These are phyloP conservation scores for Diaporthe sp. DNA, from an alignment of 2,329 filamentous ascomycete genomes.

Conservation along the genomic window DNA sequence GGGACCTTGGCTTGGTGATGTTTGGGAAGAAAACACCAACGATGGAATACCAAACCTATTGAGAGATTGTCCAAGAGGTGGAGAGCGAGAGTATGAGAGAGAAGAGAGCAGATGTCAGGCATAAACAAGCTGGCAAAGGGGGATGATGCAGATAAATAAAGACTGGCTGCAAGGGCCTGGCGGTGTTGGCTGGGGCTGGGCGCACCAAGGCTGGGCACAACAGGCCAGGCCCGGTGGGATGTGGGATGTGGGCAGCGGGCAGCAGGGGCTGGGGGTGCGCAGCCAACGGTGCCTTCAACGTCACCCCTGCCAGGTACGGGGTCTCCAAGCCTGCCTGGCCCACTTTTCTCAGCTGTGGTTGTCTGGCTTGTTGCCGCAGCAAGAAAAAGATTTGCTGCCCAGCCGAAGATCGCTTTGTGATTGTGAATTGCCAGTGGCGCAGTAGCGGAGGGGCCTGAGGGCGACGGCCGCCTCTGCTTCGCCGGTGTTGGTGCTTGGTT, in stretches of 20 bases:
- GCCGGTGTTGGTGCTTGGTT: background rate
- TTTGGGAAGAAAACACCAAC: constrained; percentile 15
- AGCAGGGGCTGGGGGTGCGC: constrained; percentile 15
- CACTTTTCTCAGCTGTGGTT: constrained; percentile 37
- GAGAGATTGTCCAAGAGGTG: background rate
- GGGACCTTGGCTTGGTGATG: background rate
- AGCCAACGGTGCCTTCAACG: constrained; percentile 21
- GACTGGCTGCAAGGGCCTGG: constrained; percentile 8
- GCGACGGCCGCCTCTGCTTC: constrained; percentile 18
- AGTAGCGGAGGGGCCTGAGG: constrained; percentile 12
- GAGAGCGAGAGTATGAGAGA: constrained; percentile 31
- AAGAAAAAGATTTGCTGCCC: constrained; percentile 37
- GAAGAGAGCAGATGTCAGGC: background rate
- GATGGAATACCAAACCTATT: constrained; percentile 30
- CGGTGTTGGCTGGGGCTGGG: constrained; percentile 31
- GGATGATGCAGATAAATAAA: constrained; percentile 36
- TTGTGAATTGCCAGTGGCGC: constrained; percentile 36
- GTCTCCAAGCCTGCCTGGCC: constrained; percentile 21
- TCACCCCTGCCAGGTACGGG: constrained; percentile 35
- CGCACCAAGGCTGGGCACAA: background rate
- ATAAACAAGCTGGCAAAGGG: constrained; percentile 14
- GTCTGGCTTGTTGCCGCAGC: constrained; percentile 33
- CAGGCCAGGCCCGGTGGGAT: constrained; percentile 20
- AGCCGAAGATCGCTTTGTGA: constrained; percentile 32
- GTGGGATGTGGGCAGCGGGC: constrained; percentile 22